Evolutionary conservation across 179 eudicot genomes (phyloP), one percentile per base, ranked within the genome.

Genomic region (Patellifolia procumbens): DNA sequence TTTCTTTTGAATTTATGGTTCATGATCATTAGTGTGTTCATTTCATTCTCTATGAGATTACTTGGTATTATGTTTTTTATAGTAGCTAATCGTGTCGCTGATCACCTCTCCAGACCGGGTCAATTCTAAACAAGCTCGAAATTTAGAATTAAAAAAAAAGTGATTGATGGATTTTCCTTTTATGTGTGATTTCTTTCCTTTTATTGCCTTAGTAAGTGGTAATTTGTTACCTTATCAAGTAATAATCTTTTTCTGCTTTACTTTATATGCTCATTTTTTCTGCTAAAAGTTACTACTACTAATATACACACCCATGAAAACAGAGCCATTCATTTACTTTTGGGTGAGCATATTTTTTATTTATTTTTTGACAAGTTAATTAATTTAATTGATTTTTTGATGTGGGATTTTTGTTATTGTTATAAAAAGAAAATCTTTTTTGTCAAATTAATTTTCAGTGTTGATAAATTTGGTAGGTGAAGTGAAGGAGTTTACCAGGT

Each of bases 401-500:
- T 29, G 32, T 17, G 43, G 22, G 19, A n/a, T 56, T 46, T 55
- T 9, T 17, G 4, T 26, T 67, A 35, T 35, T n/a, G n/a, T n/a
- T n/a, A n/a, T n/a, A n/a, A n/a, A n/a, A n/a, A n/a, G n/a, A 3
- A 10, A n/a, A 4, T 1, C 48, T 2, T 29, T 20, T 35, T 34
- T 64, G 5, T 64, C 56, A 10, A 26, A n/a, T 56, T 56, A 13
- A n/a, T 35, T 20, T 59, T 58, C 12, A 9, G 43, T 76, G 29
- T 61, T 69, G 52, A n/a, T 80, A 20, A 45, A 39, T 61, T 70
- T 53, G 76, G 52, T 78, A 76, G 83, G 83, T 79, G 39, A 79
- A 70, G 76, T 53, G 72, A 73, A 72, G 69, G 58, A 49, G 76
- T 15, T 78, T 61, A 78, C 77, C 63, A 70, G 76, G 81, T 82